Base-by-base conservation (phyloP, 2,329 filamentous ascomycete genomes). In the Lecanoromycetidae sp. region DNA sequence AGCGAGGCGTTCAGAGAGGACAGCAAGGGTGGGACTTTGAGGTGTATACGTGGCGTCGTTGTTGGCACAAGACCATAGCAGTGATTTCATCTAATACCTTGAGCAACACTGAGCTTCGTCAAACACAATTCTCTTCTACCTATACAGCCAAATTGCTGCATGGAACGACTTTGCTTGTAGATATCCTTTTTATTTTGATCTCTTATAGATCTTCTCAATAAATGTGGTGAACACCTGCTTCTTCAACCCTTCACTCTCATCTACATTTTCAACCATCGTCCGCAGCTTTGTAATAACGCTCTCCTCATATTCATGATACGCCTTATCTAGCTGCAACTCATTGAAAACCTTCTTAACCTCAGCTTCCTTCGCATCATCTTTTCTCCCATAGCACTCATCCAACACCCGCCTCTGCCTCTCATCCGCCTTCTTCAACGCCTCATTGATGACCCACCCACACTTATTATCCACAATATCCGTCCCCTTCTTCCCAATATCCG, bases 381-480 rank as follows among this genome's bases (percentile, higher is more conserved):
- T 98, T 63, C 80, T 80, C 57, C 91, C 91, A 66, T 98, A 98
- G 72, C 94, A 90, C 49, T 86, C 79, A 62, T 95, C 87, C 43
- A 98, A 80, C 32, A 93, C 67, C 68, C 84, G 75, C 61, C 87
- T 80, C 75, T 98, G 91, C 64, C 90, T 87, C 1, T 86, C 80
- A 2, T 76, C 88, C 55, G 78, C 84, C 53, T 82, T 76, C 64
- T 80, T 75, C 50, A 98, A 74, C 38, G 91, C 91, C 69, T 94
- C 82, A 76, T 98, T 98, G 67, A 98, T 77, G 51, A 98, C 72
- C 91, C 91, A 98, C 34, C 86, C 93, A 76, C 91, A 98, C 77
- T 98, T 98, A 78, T 98, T 98, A 71, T 98, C 91, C 75, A 88
- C 82, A 66, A 98, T 98, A 62, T 98, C 91, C 51, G 91, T 98